These are phyloP conservation scores for Mucor sp. DNA, from an alignment of 371 early-diverging fungal genomes.

Conservation along the genomic window DNA sequence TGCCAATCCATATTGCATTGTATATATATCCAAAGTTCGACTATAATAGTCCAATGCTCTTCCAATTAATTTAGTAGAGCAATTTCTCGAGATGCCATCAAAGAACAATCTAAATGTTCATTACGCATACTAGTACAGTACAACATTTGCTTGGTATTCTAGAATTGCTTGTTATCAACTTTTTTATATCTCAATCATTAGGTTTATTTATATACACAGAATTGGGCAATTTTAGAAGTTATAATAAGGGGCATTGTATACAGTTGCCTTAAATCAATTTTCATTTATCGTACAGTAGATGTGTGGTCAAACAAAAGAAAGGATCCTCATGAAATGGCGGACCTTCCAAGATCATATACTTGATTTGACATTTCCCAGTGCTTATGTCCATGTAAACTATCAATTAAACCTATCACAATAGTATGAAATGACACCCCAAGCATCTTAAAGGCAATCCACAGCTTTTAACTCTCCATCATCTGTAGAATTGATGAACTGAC, in stretches of 20 bases:
- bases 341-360: not conserved
- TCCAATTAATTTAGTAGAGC: not conserved
- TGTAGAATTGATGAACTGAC: not conserved
- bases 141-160: not conserved
- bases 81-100: not conserved
- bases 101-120: not conserved
- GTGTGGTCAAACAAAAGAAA: too few species aligned
- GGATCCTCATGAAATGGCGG: not conserved
- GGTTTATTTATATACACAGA: not conserved
- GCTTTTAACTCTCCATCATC: too few species aligned
- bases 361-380: not conserved
- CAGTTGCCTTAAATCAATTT: not conserved
- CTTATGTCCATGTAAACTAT: not conserved
- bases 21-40: too few species aligned
- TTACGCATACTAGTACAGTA: not conserved
- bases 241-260: not conserved
- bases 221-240: not conserved
- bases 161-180: not conserved
- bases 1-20: not conserved
- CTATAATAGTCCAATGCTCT: not conserved
- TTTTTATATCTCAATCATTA: not conserved
- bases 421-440: too few species aligned
- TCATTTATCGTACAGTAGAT: not conserved
- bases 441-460: too few species aligned
- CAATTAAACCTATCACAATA: not conserved